These are phyloP conservation scores for Colletotrichum horii DNA, from an alignment of 2,329 filamentous ascomycete species.

Conservation along the genomic window DNA sequence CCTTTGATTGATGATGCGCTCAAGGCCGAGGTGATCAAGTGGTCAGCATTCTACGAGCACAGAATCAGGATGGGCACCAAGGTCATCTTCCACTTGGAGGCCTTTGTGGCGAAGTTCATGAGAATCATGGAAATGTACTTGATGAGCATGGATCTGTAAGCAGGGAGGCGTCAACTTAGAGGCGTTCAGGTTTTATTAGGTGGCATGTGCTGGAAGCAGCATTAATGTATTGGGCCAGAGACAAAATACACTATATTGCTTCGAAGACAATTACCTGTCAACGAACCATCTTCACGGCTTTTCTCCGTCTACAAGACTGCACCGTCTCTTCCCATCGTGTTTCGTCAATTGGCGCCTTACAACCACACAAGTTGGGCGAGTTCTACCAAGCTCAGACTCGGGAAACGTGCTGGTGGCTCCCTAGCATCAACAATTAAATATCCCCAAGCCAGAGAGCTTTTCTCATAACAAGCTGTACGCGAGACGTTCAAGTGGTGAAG, in stretches of 20 bases:
- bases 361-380: not conserved
- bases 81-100: constrained; percentile 97
- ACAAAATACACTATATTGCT: not conserved
- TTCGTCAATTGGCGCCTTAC: not conserved
- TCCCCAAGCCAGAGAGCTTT: too few species aligned
- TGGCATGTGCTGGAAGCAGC: not conserved
- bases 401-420: too few species aligned
- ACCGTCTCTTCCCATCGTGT: not conserved
- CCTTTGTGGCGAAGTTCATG: constrained; percentile 99
- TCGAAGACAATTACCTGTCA: not conserved
- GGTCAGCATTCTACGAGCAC: constrained; percentile 98
- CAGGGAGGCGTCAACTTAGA: constrained; percentile 16
- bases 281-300: not conserved
- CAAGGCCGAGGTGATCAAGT: constrained; percentile 91
- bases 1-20: constrained; percentile 85
- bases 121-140: constrained; percentile 88
- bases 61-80: constrained; percentile 90
- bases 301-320: not conserved
- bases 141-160: constrained; percentile 81
- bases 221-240: not conserved
- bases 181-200: constrained; percentile 26
- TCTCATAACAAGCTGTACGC: too few species aligned
- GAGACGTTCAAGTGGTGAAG: too few species aligned
- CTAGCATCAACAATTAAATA: too few species aligned
- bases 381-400: too few species aligned